Evolutionary conservation across 148 eudicot genomes (phyloP).

Genomic region (Beta vulgaris): DNA sequence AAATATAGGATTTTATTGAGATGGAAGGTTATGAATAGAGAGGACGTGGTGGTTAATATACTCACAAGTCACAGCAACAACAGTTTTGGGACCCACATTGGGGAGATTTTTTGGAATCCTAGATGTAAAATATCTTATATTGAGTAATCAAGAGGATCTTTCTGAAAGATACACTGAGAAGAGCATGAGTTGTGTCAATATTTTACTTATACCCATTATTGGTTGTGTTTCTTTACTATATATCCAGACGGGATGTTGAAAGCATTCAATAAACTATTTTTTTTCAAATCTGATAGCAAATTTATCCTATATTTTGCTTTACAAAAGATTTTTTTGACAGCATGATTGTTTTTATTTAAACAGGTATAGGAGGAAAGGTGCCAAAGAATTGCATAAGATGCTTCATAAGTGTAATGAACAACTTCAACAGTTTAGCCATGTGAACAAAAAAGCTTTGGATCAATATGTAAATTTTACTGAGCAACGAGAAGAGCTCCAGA

Average conservation of each 20-base stretch:
- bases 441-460: slow-evolving; percentile 97
- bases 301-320: neutral
- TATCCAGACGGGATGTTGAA: neutral
- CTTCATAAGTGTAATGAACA: slow-evolving; percentile 94
- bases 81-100: neutral
- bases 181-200: no score
- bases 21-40: neutral
- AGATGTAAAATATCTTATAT: neutral
- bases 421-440: slow-evolving; percentile 94
- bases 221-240: neutral
- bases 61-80: neutral
- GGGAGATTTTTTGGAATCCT: neutral
- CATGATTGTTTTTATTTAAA: neutral
- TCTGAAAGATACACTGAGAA: neutral
- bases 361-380: slow-evolving; percentile 68
- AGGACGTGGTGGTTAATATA: neutral
- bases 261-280: neutral
- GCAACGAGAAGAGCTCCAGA: slow-evolving; percentile 95
- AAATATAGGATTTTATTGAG: neutral
- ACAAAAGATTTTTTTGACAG: neutral
- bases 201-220: neutral
- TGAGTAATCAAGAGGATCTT: neutral
- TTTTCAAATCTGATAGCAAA: neutral
- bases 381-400: slow-evolving; percentile 84
- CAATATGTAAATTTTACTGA: slow-evolving; percentile 96